Conservation (phyloP, 1,284 basidiomycete species). For the Irpex sp. region DNA sequence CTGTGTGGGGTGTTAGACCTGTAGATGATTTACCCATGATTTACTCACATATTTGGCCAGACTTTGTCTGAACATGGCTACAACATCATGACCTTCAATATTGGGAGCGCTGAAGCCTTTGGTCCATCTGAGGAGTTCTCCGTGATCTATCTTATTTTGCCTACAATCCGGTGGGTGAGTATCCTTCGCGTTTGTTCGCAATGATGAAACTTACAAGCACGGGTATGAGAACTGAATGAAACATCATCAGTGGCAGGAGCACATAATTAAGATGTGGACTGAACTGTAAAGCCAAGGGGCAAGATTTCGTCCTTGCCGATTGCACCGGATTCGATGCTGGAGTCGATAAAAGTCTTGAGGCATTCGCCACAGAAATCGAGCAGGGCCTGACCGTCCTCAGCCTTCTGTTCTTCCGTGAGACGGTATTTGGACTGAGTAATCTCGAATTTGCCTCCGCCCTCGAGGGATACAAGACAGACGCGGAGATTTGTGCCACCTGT, state of each 20-base stretch:
- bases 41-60: slow-evolving; percentile 68
- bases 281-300: slow-evolving; percentile 90
- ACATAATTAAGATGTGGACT: slow-evolving; percentile 27
- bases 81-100: slow-evolving; percentile 92
- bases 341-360: slow-evolving; percentile 83
- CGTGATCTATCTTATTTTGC: slow-evolving; percentile 93
- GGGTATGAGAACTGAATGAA: slow-evolving; percentile 86
- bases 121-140: slow-evolving; percentile 95
- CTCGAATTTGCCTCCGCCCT: slow-evolving; percentile 94
- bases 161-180: slow-evolving; percentile 33
- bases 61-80: slow-evolving; percentile 86
- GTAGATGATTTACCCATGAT: background rate
- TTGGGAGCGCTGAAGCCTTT: slow-evolving; percentile 95
- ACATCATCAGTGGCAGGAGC: slow-evolving; percentile 9
- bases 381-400: slow-evolving; percentile 90
- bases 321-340: slow-evolving; percentile 64
- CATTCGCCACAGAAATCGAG: slow-evolving; percentile 99
- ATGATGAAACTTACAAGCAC: slow-evolving; percentile 61
- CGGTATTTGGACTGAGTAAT: slow-evolving; percentile 98
- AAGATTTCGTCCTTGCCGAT: slow-evolving; percentile 72
- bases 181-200: background rate
- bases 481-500: slow-evolving; percentile 93
- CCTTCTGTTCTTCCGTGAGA: slow-evolving; percentile 96
- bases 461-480: slow-evolving; percentile 92
- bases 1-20: slow-evolving; percentile 30